Percentiles rank a stretch among this genome's conserved stretches.
These are phyloP conservation scores for Penicillium sp. DNA, from an alignment of 2,329 filamentous ascomycete genomes.

Conservation along the genomic window DNA sequence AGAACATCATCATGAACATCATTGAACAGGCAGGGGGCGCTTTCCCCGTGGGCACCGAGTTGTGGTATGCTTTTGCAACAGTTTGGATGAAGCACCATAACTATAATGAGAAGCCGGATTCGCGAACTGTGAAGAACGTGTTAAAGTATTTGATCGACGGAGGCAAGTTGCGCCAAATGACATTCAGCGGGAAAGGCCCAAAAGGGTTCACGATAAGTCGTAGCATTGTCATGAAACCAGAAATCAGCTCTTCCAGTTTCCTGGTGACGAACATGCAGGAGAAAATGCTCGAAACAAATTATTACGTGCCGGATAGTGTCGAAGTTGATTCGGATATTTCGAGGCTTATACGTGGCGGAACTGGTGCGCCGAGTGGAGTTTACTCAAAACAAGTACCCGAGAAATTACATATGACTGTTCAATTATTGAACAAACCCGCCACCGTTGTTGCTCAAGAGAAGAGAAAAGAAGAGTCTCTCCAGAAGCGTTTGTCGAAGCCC, in stretches of 20 bases:
- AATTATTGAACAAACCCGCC: slow-evolving; percentile 34
- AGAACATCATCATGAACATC: slow-evolving; percentile 53
- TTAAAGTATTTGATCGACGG: slow-evolving; percentile 49
- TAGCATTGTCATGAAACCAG: slow-evolving; percentile 46
- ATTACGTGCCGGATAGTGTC: slow-evolving; percentile 43
- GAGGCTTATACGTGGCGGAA: slow-evolving; percentile 19
- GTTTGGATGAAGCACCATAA: slow-evolving; percentile 47
- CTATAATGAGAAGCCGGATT: slow-evolving; percentile 46
- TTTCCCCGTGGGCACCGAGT: slow-evolving; percentile 52
- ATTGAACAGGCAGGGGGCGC: slow-evolving; percentile 52
- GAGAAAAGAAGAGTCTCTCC: slow-evolving; percentile 23
- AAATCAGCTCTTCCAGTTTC: slow-evolving; percentile 42
- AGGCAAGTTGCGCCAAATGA: slow-evolving; percentile 50
- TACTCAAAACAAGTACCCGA: slow-evolving; percentile 21
- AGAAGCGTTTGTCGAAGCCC: slow-evolving; percentile 22
- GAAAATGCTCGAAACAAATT: slow-evolving; percentile 47
- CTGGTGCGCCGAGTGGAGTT: slow-evolving; percentile 3
- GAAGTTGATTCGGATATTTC: slow-evolving; percentile 35
- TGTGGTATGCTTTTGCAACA: slow-evolving; percentile 53
- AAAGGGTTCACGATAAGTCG: slow-evolving; percentile 49
- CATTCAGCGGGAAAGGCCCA: slow-evolving; percentile 48
- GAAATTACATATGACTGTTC: slow-evolving; percentile 31
- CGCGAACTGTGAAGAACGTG: slow-evolving; percentile 49
- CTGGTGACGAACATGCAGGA: slow-evolving; percentile 47
- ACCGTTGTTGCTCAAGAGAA: slow-evolving; percentile 26